Percentiles rank a stretch among this genome's conserved stretches.
Conservation (phyloP, 2,329 filamentous ascomycete species). For the Fusarium sp. region DNA sequence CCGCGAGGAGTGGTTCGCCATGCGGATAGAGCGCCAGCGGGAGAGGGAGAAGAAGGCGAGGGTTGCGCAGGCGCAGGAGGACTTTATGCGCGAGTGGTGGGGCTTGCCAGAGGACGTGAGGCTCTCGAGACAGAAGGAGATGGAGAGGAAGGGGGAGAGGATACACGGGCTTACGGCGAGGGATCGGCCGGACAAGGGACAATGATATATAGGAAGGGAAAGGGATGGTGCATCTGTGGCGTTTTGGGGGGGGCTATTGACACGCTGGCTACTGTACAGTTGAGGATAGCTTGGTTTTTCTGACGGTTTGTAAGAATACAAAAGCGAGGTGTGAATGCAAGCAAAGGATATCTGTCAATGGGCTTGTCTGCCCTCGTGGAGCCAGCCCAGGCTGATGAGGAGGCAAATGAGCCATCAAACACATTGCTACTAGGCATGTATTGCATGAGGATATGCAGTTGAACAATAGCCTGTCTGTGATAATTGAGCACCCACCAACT, state of each 20-base stretch:
- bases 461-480: background rate
- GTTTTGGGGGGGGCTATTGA: conserved; percentile 34
- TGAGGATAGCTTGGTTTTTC: conserved; percentile 1
- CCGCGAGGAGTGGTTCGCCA: conserved; percentile 91
- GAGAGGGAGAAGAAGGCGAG: conserved; percentile 71
- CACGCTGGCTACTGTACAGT: conserved; percentile 32
- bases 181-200: conserved; percentile 37
- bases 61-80: conserved; percentile 69
- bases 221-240: conserved; percentile 37
- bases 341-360: background rate
- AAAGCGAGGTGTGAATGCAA: conserved; percentile 13
- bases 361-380: too few species aligned
- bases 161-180: conserved; percentile 61
- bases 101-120: conserved; percentile 66
- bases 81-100: conserved; percentile 74
- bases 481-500: background rate
- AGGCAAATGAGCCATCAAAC: conserved; percentile 2
- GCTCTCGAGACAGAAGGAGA: conserved; percentile 58
- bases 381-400: too few species aligned
- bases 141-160: conserved; percentile 60
- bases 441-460: background rate
- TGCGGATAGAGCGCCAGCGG: conserved; percentile 73
- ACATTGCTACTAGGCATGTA: conserved; percentile 7
- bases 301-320: conserved; percentile 31
- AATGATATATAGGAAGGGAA: conserved; percentile 5